Percentiles rank a stretch among this genome's conserved stretches.
phyloP scores from a whole-genome alignment of 1,284 basidiomycete genomes.

The Rhodofomes roseus region DNA sequence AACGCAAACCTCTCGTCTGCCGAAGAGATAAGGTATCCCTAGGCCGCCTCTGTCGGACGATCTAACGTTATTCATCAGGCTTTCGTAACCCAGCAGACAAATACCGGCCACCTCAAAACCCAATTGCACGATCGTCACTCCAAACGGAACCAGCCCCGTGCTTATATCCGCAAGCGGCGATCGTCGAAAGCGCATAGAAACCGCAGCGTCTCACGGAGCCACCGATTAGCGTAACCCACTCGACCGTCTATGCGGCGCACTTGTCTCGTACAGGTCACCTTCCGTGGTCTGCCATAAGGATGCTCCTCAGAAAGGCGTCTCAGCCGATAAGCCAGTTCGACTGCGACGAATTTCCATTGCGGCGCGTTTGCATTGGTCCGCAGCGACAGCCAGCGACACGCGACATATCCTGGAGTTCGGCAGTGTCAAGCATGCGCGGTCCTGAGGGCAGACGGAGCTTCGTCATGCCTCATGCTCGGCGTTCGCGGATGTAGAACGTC shows the following conservation, averaged over 20 bases:
- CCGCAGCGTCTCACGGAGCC: not conserved
- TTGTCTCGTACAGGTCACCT: not conserved
- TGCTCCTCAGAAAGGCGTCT: not conserved
- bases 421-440: no score
- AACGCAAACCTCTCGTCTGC: not conserved
- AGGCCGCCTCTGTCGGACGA: not conserved
- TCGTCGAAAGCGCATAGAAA: not conserved
- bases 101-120: not conserved
- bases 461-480: no score
- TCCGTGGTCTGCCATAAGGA: not conserved
- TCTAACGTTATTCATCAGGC: not conserved
- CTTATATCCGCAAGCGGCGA: not conserved
- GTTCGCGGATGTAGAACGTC: no score
- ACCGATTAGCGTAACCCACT: not conserved
- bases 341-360: not conserved
- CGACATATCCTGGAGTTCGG: no score
- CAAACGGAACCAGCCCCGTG: not conserved
- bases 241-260: not conserved
- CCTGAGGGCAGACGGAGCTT: no score
- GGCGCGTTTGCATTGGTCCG: not conserved
- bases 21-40: not conserved
- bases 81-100: not conserved
- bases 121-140: not conserved
- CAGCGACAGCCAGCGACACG: no score
- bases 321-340: not conserved